These are phyloP conservation scores for Neofusicoccum umdonicola DNA, from an alignment of 2,329 filamentous ascomycete species.

Conservation along the genomic window DNA sequence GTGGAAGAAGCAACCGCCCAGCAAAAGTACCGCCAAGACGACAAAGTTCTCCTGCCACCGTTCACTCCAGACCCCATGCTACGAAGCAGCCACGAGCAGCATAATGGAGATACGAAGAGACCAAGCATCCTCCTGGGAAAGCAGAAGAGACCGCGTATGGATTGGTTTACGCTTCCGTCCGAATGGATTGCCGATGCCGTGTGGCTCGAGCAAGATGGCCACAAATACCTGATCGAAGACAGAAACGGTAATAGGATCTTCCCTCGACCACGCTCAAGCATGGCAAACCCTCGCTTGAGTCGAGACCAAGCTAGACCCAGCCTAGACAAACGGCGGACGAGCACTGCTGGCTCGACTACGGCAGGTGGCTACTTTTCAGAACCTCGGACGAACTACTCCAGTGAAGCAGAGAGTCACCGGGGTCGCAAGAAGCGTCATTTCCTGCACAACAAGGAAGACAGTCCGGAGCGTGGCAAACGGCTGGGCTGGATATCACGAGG, in stretches of 20 bases:
- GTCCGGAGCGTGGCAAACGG: slow-evolving; percentile 28
- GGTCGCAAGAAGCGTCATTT: slow-evolving; percentile 34
- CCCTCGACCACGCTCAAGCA: slow-evolving; percentile 4
- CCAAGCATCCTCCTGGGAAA: slow-evolving; percentile 10
- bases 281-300: not conserved
- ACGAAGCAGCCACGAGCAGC: not conserved
- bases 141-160: slow-evolving; percentile 66
- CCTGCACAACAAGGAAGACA: slow-evolving; percentile 33
- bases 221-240: slow-evolving; percentile 80
- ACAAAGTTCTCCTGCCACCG: slow-evolving; percentile 34
- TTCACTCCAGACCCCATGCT: slow-evolving; percentile 15
- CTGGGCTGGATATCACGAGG: slow-evolving; percentile 31
- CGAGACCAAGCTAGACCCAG: not conserved
- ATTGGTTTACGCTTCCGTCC: slow-evolving; percentile 80
- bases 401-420: slow-evolving; percentile 36
- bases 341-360: slow-evolving; percentile 30
- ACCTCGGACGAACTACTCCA: slow-evolving; percentile 34
- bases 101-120: not conserved
- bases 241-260: slow-evolving; percentile 73
- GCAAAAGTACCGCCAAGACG: slow-evolving; percentile 36
- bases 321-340: not conserved
- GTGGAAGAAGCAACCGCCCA: slow-evolving; percentile 52
- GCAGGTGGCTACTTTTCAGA: slow-evolving; percentile 26
- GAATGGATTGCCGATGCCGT: slow-evolving; percentile 87
- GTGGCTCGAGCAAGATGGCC: slow-evolving; percentile 80